Conservation (phyloP, 164 flowering plant species). For the Nymphaea thermarum region DNA sequence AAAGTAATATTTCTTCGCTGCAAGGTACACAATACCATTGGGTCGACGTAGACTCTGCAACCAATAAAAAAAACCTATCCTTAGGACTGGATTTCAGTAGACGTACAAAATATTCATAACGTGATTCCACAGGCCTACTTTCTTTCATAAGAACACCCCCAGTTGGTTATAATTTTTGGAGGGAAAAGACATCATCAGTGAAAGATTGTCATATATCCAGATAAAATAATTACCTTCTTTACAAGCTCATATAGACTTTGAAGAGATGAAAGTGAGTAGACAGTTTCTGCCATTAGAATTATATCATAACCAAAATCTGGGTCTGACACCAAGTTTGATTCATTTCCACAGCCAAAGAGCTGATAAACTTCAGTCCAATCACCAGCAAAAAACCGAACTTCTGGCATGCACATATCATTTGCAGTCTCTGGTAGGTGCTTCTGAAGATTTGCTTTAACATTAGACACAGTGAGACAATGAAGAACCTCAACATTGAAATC, state of each 20-base stretch:
- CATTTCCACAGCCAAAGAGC: conserved; percentile 26
- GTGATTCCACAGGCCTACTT: not conserved
- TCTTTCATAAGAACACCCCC: no score
- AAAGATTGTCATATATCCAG: not conserved
- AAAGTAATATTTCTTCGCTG: conserved; percentile 92
- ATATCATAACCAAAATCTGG: conserved; percentile 54
- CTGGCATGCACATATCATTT: conserved; percentile 12
- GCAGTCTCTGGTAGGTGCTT: conserved; percentile 7
- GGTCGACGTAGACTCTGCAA: conserved; percentile 55
- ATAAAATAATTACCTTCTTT: conserved; percentile 38
- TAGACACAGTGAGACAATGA: conserved; percentile 72
- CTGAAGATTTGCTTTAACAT: conserved; percentile 56
- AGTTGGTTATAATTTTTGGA: not conserved
- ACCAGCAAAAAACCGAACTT: conserved; percentile 77
- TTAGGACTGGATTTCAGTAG: conserved; percentile 3
- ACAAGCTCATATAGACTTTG: conserved; percentile 60
- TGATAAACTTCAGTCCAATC: conserved; percentile 71
- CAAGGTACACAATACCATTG: conserved; percentile 73
- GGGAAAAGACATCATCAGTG: not conserved
- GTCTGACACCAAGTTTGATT: conserved; percentile 9
- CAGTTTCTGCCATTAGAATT: conserved; percentile 95
- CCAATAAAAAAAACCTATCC: not conserved
- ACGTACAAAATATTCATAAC: not conserved
- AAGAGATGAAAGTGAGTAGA: conserved; percentile 60
- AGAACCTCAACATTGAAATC: conserved; percentile 95